Evolutionary conservation across 2,329 filamentous ascomycete species (phyloP), one percentile per base, ranked within the genome.

Genomic region (Curvularia spicifera): DNA sequence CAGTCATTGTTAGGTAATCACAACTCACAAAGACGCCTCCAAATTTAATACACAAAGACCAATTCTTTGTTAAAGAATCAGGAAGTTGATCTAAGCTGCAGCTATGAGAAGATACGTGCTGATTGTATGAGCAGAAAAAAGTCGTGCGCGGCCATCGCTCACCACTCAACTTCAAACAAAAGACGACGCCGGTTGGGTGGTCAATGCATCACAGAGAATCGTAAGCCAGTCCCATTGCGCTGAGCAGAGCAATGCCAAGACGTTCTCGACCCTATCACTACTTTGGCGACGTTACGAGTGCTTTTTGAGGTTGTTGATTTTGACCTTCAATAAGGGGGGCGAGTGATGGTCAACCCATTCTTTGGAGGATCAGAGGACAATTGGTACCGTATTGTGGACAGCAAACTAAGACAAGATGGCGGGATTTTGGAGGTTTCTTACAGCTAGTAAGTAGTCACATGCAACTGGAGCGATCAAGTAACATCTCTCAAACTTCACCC

Each of bases 321-420:
- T n/a, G 13, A 12, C 33, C 12, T 15, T 35, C 12, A n/a, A 35
- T 35, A 35, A 31, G 29, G 29, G 22, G 29, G 24, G 12, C 81
- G 80, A 0, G 85, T 82, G 4, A 85, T 80, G 4, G 5, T 26
- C 13, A 22, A 24, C 40, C 22, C 15, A 13, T 15, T 43, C 13
- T 35, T 15, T 15, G 35, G 6, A n/a, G 15, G 13, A 8, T n/a
- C 20, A 42, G 1, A 22, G 20, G 3, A 22, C 15, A 18, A 8
- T 2, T 15, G 5, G 1, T 7, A 37, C 9, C 6, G 35, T 18
- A 18, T 37, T 15, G 6, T 9, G 13, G 2, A 37, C 7, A 4
- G 18, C 5, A 4, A 37, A 35, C 4, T 6, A 13, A 35, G 6
- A 15, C 8, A 15, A 5, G 12, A 35, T 35, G 12, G 12, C 13